These are phyloP conservation scores for Aspergillus biplanus DNA, from an alignment of 495 filamentous ascomycete species.

Conservation along the genomic window DNA sequence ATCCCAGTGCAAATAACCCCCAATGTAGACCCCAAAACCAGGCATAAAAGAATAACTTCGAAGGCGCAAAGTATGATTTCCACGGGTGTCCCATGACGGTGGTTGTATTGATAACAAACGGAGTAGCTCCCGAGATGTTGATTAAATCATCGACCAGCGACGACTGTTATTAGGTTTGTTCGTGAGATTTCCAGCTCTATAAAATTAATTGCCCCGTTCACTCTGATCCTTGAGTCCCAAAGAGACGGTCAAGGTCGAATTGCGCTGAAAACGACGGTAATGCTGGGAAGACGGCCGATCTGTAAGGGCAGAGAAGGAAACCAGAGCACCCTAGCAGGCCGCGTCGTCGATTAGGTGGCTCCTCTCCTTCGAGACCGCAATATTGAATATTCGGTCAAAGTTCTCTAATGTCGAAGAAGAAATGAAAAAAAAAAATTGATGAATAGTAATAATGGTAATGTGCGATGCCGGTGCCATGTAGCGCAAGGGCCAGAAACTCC, in stretches of 20 bases:
- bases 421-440: not conserved
- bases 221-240: not conserved
- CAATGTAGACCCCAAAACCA: conserved; percentile 86
- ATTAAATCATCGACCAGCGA: conserved; percentile 32
- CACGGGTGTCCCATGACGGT: conserved; percentile 26
- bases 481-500: not conserved
- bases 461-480: not conserved
- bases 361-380: too few relatives aligned
- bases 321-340: not conserved
- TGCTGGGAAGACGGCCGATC: not conserved
- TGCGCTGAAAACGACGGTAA: not conserved
- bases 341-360: too few relatives aligned
- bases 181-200: not conserved
- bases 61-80: conserved; percentile 64
- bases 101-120: conserved; percentile 3
- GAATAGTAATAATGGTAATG: not conserved
- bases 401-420: not conserved
- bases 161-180: conserved; percentile 14
- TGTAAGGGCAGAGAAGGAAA: not conserved
- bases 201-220: not conserved
- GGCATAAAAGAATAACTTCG: conserved; percentile 78
- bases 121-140: conserved; percentile 12
- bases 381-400: not conserved
- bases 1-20: conserved; percentile 83
- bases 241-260: not conserved